Percentiles rank a stretch among this genome's conserved stretches.
phyloP scores from a whole-genome alignment of 2,329 filamentous ascomycete species.

The Botrytis porri region DNA sequence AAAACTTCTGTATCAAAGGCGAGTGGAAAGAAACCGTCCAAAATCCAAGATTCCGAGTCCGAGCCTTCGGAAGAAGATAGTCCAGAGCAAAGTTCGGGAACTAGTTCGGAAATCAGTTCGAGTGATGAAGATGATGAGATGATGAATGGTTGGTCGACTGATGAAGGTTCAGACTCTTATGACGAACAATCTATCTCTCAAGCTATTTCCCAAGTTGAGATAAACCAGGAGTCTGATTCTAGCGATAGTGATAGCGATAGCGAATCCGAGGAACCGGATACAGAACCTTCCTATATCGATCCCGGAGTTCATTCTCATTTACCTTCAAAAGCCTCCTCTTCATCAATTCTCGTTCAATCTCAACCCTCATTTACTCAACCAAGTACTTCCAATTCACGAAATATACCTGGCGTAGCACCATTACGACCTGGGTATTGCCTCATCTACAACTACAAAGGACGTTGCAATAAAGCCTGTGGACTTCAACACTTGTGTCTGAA shows the following conservation, averaged over 20 bases:
- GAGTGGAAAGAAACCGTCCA: background rate
- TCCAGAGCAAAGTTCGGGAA: background rate
- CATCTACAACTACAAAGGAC: slow-evolving; percentile 5
- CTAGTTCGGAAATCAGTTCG: background rate
- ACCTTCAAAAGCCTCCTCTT: background rate
- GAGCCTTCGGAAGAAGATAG: slow-evolving; percentile 1
- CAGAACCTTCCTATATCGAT: background rate
- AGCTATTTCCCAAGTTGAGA: background rate
- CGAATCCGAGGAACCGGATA: background rate
- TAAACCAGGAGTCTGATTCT: background rate
- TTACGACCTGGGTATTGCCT: slow-evolving; percentile 6
- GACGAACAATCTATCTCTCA: background rate
- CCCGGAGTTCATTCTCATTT: background rate
- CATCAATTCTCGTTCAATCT: background rate
- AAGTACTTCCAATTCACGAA: background rate
- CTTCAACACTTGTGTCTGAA: slow-evolving; percentile 9
- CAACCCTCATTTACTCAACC: background rate
- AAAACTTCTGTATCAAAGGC: background rate
- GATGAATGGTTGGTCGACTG: background rate
- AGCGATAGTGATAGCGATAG: background rate
- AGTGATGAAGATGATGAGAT: background rate
- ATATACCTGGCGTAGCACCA: background rate
- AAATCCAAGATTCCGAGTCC: background rate
- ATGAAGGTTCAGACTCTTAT: background rate
- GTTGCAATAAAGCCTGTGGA: slow-evolving; percentile 3